phyloP scores from a whole-genome alignment of 805 yeast genomes.

The Monosporozyma servazzii region DNA sequence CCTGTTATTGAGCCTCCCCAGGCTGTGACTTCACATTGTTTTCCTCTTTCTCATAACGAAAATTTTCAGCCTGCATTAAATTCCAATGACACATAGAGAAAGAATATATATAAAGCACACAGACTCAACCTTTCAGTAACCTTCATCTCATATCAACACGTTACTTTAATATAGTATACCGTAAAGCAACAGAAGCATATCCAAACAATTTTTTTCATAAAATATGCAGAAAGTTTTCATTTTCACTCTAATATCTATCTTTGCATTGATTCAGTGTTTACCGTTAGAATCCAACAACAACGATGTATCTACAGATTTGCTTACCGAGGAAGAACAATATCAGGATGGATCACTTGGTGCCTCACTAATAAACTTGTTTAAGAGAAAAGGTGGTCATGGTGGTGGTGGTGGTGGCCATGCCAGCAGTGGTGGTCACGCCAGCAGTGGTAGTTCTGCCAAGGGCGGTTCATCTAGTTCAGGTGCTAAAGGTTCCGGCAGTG shows the following conservation, averaged over 20 bases:
- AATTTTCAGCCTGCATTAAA: not conserved
- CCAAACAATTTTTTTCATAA: not conserved
- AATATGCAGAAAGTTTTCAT: not conserved
- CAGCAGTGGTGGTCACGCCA: conserved; percentile 2
- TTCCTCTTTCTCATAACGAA: not conserved
- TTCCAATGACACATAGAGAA: not conserved
- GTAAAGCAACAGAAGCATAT: not conserved
- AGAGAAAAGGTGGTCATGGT: conserved; percentile 4
- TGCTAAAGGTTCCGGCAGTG: conserved; percentile 1
- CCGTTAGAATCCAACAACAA: not conserved
- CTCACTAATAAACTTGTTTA: not conserved
- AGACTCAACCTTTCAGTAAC: not conserved
- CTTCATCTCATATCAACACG: no score
- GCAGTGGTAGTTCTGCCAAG: conserved; percentile 3
- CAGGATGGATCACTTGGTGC: not conserved
- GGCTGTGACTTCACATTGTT: not conserved
- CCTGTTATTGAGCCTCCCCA: not conserved
- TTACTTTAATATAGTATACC: no score
- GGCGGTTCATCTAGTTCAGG: conserved; percentile 3
- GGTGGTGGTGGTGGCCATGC: not conserved
- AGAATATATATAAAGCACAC: not conserved
- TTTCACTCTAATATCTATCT: not conserved
- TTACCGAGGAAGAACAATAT: not conserved
- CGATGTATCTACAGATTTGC: not conserved
- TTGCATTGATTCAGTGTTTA: not conserved